These are phyloP conservation scores for Serendipita sp. DNA, from an alignment of 768 basidiomycete genomes.

Conservation along the genomic window DNA sequence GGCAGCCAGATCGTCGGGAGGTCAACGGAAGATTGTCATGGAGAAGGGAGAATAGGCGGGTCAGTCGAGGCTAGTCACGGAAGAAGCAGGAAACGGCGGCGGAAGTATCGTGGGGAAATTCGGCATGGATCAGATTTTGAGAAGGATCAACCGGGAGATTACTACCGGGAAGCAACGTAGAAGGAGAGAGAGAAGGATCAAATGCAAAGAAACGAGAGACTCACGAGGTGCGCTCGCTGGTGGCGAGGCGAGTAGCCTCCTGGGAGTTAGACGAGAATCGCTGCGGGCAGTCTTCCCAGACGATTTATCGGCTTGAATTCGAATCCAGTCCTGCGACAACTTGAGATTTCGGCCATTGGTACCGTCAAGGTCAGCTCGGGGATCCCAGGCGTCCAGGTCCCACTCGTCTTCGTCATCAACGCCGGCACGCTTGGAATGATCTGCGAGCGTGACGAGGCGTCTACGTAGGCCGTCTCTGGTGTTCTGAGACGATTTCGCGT, in stretches of 20 bases:
- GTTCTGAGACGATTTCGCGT: background rate
- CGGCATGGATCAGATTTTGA: background rate
- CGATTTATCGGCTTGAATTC: background rate
- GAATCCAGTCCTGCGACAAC: background rate
- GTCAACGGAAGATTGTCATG: background rate
- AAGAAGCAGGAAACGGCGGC: background rate
- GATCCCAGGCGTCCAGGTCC: background rate
- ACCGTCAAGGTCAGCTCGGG: background rate
- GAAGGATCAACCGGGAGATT: background rate
- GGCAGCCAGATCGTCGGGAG: background rate
- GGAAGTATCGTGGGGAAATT: constrained; percentile 1
- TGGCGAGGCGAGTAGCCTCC: background rate
- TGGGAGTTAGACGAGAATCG: background rate
- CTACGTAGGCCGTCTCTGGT: background rate
- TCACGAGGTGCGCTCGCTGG: background rate
- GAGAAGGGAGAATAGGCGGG: background rate
- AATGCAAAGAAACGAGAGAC: background rate
- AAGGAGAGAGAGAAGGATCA: background rate
- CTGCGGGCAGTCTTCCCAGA: background rate
- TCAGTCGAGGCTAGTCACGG: background rate
- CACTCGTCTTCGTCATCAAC: background rate
- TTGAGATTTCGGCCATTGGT: background rate
- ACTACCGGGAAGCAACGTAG: background rate
- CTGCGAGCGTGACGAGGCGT: background rate
- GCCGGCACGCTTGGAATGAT: background rate